A percentile compares a stretch with the other conserved stretches of the same genome.
phyloP scores from a whole-genome alignment of 2,329 filamentous ascomycete species.

The Trichoderma sp. region DNA sequence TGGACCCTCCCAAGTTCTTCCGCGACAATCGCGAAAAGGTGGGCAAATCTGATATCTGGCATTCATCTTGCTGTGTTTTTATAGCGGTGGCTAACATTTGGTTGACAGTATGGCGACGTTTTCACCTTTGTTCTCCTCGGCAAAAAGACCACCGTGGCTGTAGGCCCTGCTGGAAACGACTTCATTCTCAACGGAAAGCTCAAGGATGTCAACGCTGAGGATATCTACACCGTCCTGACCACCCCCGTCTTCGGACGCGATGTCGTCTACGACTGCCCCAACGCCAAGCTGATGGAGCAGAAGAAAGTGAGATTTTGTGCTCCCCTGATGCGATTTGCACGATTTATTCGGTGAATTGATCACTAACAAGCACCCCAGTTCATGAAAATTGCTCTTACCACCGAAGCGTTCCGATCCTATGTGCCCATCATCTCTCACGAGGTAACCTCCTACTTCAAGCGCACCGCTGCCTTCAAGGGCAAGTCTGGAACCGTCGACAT shows the following conservation, averaged over 20 bases:
- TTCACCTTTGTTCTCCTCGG: conserved; percentile 89
- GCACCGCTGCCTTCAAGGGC: conserved; percentile 67
- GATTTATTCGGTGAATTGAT: not conserved
- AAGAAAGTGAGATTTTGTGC: conserved; percentile 69
- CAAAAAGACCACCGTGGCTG: conserved; percentile 84
- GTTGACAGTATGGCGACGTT: conserved; percentile 75
- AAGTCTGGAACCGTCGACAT: conserved; percentile 72
- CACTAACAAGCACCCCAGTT: conserved; percentile 54
- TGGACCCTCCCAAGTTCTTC: conserved; percentile 91
- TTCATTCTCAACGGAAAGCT: conserved; percentile 91
- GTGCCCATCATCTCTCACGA: conserved; percentile 78
- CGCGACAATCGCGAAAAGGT: conserved; percentile 75
- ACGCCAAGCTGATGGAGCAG: conserved; percentile 92
- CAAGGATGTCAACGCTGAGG: conserved; percentile 87
- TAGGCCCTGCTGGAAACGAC: conserved; percentile 83
- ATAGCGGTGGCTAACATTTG: not conserved
- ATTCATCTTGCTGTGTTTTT: not conserved
- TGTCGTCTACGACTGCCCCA: conserved; percentile 90
- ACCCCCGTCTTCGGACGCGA: conserved; percentile 77
- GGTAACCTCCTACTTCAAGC: conserved; percentile 73
- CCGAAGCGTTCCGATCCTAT: conserved; percentile 73
- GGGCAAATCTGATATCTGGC: not conserved
- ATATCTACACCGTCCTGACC: conserved; percentile 81
- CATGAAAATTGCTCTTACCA: conserved; percentile 79
- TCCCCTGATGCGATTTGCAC: not conserved